Evolutionary conservation across 208 protist genomes (phyloP).

Genomic region (Acanthamoeba royreba): DNA sequence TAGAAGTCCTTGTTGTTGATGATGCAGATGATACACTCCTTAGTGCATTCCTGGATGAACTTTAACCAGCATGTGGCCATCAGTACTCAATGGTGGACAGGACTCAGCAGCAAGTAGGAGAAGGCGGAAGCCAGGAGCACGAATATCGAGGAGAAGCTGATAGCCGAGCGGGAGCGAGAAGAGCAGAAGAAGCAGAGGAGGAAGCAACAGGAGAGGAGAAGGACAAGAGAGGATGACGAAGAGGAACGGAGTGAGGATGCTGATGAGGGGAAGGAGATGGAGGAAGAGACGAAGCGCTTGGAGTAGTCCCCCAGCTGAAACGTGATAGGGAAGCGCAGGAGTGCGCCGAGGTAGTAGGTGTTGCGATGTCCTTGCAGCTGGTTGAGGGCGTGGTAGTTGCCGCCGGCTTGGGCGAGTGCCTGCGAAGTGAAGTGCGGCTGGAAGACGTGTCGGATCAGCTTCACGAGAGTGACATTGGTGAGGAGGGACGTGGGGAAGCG

Average conservation of each 20-base stretch:
- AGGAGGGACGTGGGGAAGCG: not conserved
- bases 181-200: not conserved
- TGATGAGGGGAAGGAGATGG: not conserved
- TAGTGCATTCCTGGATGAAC: too few relatives aligned
- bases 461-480: not conserved
- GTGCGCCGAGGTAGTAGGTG: not conserved
- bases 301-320: not conserved
- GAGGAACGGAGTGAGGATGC: not conserved
- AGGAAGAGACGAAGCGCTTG: not conserved
- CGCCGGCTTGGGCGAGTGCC: not conserved
- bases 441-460: constrained; percentile 7
- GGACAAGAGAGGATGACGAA: not conserved
- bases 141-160: too few relatives aligned
- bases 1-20: too few relatives aligned
- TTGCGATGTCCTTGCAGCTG: not conserved
- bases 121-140: too few relatives aligned
- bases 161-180: too few relatives aligned
- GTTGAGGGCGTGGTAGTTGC: not conserved
- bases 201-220: not conserved
- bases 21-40: too few relatives aligned
- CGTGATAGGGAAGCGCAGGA: not conserved
- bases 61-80: too few relatives aligned
- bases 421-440: constrained; percentile 13
- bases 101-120: too few relatives aligned
- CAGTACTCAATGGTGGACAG: too few relatives aligned